Percentiles rank a stretch among this genome's conserved stretches.
These are phyloP conservation scores for Pseudogymnoascus sp. DNA, from an alignment of 2,329 filamentous ascomycete genomes.

Conservation along the genomic window DNA sequence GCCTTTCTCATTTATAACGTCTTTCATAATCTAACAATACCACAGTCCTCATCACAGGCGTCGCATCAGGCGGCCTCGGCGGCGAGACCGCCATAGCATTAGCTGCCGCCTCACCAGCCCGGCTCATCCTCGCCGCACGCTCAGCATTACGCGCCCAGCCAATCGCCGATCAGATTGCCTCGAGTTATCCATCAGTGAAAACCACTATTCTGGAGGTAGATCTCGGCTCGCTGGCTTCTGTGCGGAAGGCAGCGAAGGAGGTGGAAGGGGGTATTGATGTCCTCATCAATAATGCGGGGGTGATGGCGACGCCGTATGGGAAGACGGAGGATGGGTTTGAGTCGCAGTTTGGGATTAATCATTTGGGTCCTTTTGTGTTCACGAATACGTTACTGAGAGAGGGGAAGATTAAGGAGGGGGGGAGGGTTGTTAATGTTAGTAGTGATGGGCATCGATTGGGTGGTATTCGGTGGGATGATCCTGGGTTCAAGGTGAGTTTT, in stretches of 20 bases:
- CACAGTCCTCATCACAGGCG: no score
- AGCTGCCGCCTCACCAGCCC: no score
- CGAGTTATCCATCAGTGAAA: neutral
- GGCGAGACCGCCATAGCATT: no score
- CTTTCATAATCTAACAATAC: no score
- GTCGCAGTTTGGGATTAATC: constrained; percentile 45
- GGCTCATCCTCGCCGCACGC: no score
- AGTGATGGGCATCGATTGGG: constrained; percentile 18
- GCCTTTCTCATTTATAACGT: no score
- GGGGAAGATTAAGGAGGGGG: neutral
- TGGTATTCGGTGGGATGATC: constrained; percentile 27
- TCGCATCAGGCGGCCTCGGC: no score
- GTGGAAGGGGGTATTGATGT: constrained; percentile 17
- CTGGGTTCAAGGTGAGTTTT: no score
- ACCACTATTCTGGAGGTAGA: constrained; percentile 28
- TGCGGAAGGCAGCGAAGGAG: constrained; percentile 22
- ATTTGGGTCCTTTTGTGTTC: constrained; percentile 47
- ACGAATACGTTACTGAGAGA: constrained; percentile 29
- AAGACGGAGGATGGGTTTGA: constrained; percentile 41
- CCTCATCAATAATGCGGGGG: constrained; percentile 21
- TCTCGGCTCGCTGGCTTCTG: constrained; percentile 27
- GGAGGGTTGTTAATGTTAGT: constrained; percentile 16
- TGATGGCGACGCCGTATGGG: constrained; percentile 18
- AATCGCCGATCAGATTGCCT: neutral
- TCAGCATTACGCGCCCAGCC: neutral